These are phyloP conservation scores for Candida oleophila DNA, from an alignment of 805 yeast genomes.

Conservation along the genomic window DNA sequence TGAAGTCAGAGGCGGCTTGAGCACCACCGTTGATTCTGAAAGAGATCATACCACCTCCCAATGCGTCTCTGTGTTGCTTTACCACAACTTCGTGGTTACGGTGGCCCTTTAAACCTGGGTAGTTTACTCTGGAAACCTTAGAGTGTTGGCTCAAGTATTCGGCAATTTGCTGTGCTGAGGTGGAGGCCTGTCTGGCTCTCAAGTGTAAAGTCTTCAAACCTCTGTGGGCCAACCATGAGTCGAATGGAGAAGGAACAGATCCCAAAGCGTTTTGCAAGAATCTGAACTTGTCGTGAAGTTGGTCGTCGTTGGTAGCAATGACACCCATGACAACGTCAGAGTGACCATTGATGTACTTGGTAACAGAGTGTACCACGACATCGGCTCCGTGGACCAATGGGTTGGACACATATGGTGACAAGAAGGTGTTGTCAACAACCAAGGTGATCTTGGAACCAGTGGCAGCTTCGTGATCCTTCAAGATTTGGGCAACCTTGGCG, in stretches of 20 bases:
- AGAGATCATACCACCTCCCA: slow-evolving; percentile 92
- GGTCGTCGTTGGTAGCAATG: slow-evolving; percentile 64
- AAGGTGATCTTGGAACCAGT: slow-evolving; percentile 54
- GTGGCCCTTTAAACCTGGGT: slow-evolving; percentile 77
- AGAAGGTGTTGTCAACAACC: slow-evolving; percentile 86
- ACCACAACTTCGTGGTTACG: slow-evolving; percentile 60
- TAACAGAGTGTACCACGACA: slow-evolving; percentile 83
- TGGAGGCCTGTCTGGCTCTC: slow-evolving; percentile 69
- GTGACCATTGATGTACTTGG: slow-evolving; percentile 90
- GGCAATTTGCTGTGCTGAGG: slow-evolving; percentile 67
- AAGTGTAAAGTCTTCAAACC: slow-evolving; percentile 85
- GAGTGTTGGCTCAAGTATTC: slow-evolving; percentile 53
- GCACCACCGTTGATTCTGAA: slow-evolving; percentile 86
- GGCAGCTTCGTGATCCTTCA: slow-evolving; percentile 43
- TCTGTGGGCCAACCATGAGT: slow-evolving; percentile 90
- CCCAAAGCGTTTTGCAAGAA: slow-evolving; percentile 88
- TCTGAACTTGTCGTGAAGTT: slow-evolving; percentile 59
- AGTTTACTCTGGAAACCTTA: slow-evolving; percentile 66
- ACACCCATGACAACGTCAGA: slow-evolving; percentile 89
- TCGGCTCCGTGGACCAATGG: slow-evolving; percentile 85
- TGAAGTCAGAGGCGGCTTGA: slow-evolving; percentile 68
- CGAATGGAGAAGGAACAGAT: slow-evolving; percentile 87
- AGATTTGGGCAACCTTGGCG: slow-evolving; percentile 53
- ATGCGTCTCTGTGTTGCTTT: slow-evolving; percentile 76
- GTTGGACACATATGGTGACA: slow-evolving; percentile 83